Evolutionary conservation across 2,329 filamentous ascomycete species (phyloP).

Genomic region (Fusarium transvaalense): DNA sequence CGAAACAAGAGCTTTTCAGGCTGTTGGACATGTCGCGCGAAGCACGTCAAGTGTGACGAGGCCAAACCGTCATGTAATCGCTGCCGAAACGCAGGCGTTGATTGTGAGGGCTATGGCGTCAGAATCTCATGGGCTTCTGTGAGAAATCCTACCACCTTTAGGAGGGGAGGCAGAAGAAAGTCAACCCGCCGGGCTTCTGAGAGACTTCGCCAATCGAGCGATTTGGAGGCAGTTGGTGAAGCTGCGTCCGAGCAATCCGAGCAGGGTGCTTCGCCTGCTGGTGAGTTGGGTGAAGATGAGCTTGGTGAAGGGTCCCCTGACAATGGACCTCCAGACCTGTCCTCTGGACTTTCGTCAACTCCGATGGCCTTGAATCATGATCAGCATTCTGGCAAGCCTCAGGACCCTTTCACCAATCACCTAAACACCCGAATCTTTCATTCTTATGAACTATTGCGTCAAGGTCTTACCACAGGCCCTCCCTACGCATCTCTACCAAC

Average conservation of each 20-base stretch:
- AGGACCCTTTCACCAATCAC: constrained; percentile 17
- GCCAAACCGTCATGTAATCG: constrained; percentile 38
- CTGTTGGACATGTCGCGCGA: constrained; percentile 47
- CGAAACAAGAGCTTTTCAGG: constrained; percentile 47
- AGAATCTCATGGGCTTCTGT: constrained; percentile 46
- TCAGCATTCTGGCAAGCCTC: background rate
- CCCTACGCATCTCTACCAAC: constrained; percentile 5
- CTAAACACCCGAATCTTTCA: constrained; percentile 37
- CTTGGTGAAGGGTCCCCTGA: background rate
- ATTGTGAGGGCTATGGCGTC: constrained; percentile 44
- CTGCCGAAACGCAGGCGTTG: constrained; percentile 35
- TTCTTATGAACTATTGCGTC: constrained; percentile 37
- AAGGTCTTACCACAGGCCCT: constrained; percentile 24
- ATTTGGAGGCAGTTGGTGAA: constrained; percentile 2
- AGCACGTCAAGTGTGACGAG: constrained; percentile 46
- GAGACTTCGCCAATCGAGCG: constrained; percentile 5
- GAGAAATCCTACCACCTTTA: constrained; percentile 41
- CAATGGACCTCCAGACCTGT: background rate
- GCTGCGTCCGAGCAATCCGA: background rate
- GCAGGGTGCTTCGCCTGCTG: background rate
- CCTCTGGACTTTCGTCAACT: background rate
- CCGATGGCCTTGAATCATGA: background rate
- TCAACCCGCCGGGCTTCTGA: constrained; percentile 16
- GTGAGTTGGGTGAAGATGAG: background rate
- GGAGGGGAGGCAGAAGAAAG: constrained; percentile 14